Evolutionary conservation across 441 rosid genomes (phyloP).

Genomic region (Adansonia rubrostipa): DNA sequence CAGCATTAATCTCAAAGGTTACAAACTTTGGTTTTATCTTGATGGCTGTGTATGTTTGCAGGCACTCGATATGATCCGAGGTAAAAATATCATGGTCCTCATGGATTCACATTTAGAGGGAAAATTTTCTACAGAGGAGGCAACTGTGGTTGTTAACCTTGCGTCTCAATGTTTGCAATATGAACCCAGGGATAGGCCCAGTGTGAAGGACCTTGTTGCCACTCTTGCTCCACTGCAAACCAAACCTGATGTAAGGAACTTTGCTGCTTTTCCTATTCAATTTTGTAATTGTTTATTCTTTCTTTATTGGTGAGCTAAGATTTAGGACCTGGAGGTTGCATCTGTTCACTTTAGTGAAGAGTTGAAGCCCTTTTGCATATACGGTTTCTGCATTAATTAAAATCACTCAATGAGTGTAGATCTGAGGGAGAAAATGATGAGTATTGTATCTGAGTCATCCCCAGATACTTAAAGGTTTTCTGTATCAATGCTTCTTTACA

Average conservation of each 20-base stretch:
- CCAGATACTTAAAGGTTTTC: background rate
- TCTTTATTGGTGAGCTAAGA: slow-evolving; percentile 11
- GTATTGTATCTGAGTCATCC: background rate
- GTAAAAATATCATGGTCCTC: slow-evolving; percentile 54
- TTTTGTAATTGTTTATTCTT: background rate
- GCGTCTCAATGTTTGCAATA: slow-evolving; percentile 76
- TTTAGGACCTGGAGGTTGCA: background rate
- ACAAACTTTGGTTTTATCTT: slow-evolving; percentile 10
- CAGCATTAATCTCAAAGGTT: background rate
- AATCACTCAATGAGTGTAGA: background rate
- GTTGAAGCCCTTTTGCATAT: background rate
- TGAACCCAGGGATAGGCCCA: slow-evolving; percentile 72
- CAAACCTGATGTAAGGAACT: slow-evolving; percentile 57
- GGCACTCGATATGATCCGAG: slow-evolving; percentile 81
- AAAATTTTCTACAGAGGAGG: slow-evolving; percentile 73
- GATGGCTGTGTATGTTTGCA: slow-evolving; percentile 31
- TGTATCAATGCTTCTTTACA: background rate
- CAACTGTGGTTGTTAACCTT: slow-evolving; percentile 62
- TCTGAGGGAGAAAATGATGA: background rate
- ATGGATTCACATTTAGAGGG: slow-evolving; percentile 90
- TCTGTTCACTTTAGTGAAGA: background rate
- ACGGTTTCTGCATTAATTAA: background rate
- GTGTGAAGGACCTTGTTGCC: slow-evolving; percentile 59
- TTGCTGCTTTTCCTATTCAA: slow-evolving; percentile 15
- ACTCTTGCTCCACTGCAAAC: slow-evolving; percentile 68